Evolutionary conservation across 495 filamentous ascomycete genomes (phyloP).

Genomic region (Annulohypoxylon nitens): DNA sequence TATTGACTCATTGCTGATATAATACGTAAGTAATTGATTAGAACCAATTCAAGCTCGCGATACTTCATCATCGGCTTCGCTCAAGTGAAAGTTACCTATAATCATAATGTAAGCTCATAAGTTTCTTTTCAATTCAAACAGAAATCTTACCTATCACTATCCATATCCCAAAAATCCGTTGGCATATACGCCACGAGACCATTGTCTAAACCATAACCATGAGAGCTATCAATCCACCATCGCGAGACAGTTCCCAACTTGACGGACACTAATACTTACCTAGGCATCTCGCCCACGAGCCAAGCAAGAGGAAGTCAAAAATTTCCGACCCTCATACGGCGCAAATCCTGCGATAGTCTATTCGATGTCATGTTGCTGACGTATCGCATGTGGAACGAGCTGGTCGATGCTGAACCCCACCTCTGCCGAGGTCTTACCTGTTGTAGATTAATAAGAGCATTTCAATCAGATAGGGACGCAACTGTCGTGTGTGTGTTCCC

Average conservation of each 20-base stretch:
- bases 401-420: background rate
- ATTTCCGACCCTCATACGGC: background rate
- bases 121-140: too few species aligned
- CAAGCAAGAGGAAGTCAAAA: background rate
- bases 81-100: too few species aligned
- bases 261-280: background rate
- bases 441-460: background rate
- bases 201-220: background rate
- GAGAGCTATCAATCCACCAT: background rate
- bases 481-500: constrained; percentile 5
- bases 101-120: too few species aligned
- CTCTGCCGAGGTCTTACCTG: background rate
- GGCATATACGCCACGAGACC: background rate
- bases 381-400: background rate
- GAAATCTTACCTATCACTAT: too few species aligned
- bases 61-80: too few species aligned
- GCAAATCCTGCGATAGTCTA: background rate
- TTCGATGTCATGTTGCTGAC: background rate
- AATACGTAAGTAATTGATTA: too few species aligned
- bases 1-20: background rate
- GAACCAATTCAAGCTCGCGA: too few species aligned
- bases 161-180: too few species aligned
- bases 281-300: background rate
- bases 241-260: background rate
- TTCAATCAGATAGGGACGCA: background rate